These are phyloP conservation scores for Ceratobasidium sp. DNA, from an alignment of 1,284 basidiomycete genomes.

Conservation along the genomic window DNA sequence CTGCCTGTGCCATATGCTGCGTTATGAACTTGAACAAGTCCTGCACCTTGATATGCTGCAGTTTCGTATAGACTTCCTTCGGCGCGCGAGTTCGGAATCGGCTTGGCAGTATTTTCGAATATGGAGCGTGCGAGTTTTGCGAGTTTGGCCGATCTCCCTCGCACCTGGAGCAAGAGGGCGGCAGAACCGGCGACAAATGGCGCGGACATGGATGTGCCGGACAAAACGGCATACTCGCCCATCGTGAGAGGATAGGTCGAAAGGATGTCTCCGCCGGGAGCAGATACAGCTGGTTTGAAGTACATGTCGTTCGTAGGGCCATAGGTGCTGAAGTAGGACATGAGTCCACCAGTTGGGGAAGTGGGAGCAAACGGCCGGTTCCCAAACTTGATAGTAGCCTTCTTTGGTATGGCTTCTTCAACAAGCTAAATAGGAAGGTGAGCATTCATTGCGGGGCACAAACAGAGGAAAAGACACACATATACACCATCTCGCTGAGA, in stretches of 20 bases:
- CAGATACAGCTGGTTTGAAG: slow-evolving; percentile 70
- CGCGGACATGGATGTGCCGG: slow-evolving; percentile 62
- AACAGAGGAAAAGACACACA: neutral
- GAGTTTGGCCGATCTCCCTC: slow-evolving; percentile 64
- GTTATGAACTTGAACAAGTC: slow-evolving; percentile 74
- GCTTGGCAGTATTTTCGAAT: slow-evolving; percentile 72
- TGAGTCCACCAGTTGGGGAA: too few species aligned
- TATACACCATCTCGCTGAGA: slow-evolving; percentile 56
- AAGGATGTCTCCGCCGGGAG: slow-evolving; percentile 74
- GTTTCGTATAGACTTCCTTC: slow-evolving; percentile 70
- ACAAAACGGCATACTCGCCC: slow-evolving; percentile 61
- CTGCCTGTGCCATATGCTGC: slow-evolving; percentile 71
- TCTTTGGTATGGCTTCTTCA: neutral
- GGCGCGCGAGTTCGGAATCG: slow-evolving; percentile 64
- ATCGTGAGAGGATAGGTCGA: slow-evolving; percentile 67
- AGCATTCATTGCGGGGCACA: neutral
- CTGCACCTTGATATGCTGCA: slow-evolving; percentile 75
- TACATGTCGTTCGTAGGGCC: slow-evolving; percentile 73
- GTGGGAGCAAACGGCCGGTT: too few species aligned
- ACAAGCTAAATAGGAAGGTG: neutral
- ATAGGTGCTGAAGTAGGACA: slow-evolving; percentile 60
- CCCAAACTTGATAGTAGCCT: neutral
- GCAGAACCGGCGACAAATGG: slow-evolving; percentile 74
- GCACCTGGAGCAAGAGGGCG: slow-evolving; percentile 73
- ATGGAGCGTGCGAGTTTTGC: slow-evolving; percentile 64